Base-by-base conservation (phyloP, 2,329 filamentous ascomycete genomes). In the Tolypocladium album region DNA sequence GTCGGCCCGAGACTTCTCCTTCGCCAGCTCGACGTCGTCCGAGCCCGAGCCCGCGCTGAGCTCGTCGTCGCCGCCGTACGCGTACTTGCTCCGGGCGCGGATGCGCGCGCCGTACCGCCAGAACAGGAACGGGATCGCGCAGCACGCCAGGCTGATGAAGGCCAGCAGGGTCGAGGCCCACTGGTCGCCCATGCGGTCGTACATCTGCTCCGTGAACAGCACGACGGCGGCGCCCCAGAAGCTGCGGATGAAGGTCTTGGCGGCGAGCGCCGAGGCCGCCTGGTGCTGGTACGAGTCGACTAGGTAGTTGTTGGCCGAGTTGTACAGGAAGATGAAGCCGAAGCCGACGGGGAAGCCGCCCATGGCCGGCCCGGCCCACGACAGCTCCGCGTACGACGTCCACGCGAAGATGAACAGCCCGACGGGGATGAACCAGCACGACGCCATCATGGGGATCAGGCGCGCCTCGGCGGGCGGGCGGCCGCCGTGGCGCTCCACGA, bases 151-250 rank as follows among this genome's bases (percentile, higher is more conserved):
- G 20, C 82, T 84, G 65, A 95, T 79, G 66, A 92, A 92, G 0
- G 82, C 89, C 11, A 94, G 75, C 12, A 94, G 78, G 0, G 82
- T 81, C 57, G 84, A 85, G 0, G 90, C 90, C 89, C 90, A 93
- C 70, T 90, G 85, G 72, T 91, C 80, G 11, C 85, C 85, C 17
- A 93, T 78, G 2, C 85, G 80, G 56, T 80, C 72, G 72, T 90
- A 92, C 89, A 94, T 93, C 72, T 93, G 89, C 64, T 82, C 79
- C 0, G 90, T 93, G 74, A 94, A 94, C 1, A 95, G 80, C 0
- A 93, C 89, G 1, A 86, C 84, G 1, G 75, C 81, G 0, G 89
- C 90, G 67, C 90, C 90, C 88, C 89, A 94, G 75, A 92, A 88
- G 20, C 84, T 88, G 31, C 89, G 83, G 61, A 93, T 78, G 69